These are phyloP conservation scores for Kodamaea alishanica DNA, from an alignment of 1,139 yeast genomes.

Conservation along the genomic window DNA sequence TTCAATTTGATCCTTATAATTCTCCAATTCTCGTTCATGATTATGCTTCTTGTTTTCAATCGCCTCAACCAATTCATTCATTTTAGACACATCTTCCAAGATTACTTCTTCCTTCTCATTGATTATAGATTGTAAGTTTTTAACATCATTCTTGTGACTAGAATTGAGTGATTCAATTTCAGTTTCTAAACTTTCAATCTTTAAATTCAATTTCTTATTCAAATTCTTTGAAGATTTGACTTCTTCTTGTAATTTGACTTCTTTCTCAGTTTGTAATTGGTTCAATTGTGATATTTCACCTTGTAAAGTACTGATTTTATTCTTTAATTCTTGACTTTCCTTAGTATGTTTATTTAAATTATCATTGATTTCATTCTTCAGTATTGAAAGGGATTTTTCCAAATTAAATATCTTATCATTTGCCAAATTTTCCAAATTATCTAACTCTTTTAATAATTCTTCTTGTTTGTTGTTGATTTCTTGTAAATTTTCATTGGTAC, in stretches of 20 bases:
- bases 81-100: slow-evolving; percentile 20
- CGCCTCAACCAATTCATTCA: slow-evolving; percentile 19
- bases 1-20: slow-evolving; percentile 13
- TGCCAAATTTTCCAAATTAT: slow-evolving; percentile 21
- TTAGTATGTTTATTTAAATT: slow-evolving; percentile 9
- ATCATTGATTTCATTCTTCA: slow-evolving; percentile 9
- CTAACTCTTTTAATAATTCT: slow-evolving; percentile 21
- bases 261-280: not conserved
- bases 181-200: slow-evolving; percentile 11
- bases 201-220: slow-evolving; percentile 10
- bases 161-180: slow-evolving; percentile 7
- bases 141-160: slow-evolving; percentile 1
- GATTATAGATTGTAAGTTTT: slow-evolving; percentile 10
- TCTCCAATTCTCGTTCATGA: slow-evolving; percentile 12
- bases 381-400: slow-evolving; percentile 14
- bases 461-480: slow-evolving; percentile 20
- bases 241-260: slow-evolving; percentile 7
- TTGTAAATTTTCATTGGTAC: slow-evolving; percentile 14
- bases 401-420: slow-evolving; percentile 21
- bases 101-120: slow-evolving; percentile 21
- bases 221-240: slow-evolving; percentile 6
- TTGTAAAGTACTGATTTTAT: slow-evolving; percentile 13
- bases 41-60: slow-evolving; percentile 14
- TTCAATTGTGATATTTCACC: not conserved
- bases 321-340: slow-evolving; percentile 14